A percentile compares a stretch with the other conserved stretches of the same genome.
Conservation (phyloP, 352 stramenopile genomes). For the Lagenidium giganteum region DNA sequence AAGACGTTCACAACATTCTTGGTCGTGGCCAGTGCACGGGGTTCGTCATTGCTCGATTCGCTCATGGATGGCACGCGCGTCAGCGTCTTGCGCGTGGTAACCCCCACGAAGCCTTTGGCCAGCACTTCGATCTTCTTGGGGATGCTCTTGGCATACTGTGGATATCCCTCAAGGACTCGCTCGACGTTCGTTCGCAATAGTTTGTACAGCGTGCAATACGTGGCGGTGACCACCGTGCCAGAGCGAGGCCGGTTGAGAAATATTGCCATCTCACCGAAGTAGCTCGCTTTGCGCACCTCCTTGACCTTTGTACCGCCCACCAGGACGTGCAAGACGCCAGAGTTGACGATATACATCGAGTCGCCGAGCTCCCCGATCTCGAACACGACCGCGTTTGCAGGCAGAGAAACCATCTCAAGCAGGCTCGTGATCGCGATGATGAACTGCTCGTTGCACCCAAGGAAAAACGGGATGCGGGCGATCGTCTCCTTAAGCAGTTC, state of each 20-base stretch:
- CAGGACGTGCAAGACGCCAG: conserved; percentile 56
- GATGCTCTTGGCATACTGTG: conserved; percentile 19
- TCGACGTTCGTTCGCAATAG: conserved; percentile 57
- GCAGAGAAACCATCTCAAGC: conserved; percentile 52
- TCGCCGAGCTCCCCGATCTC: conserved; percentile 48
- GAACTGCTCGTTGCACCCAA: conserved; percentile 48
- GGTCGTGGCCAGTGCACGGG: too few species aligned
- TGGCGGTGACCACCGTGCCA: conserved; percentile 50
- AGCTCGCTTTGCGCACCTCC: conserved; percentile 62
- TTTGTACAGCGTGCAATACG: conserved; percentile 69
- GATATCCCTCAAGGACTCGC: conserved; percentile 47
- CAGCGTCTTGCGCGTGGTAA: too few species aligned
- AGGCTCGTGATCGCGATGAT: conserved; percentile 58
- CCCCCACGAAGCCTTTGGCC: too few species aligned
- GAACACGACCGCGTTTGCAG: conserved; percentile 54
- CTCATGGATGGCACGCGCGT: too few species aligned
- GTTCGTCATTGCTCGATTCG: too few species aligned
- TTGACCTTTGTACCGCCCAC: conserved; percentile 51
- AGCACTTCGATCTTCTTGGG: conserved; percentile 3
- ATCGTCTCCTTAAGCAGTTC: conserved; percentile 54
- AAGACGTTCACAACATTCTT: too few species aligned
- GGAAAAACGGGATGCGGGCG: conserved; percentile 47
- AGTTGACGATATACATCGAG: conserved; percentile 79
- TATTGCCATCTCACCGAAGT: conserved; percentile 66
- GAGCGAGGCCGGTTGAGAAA: conserved; percentile 51